phyloP scores from a whole-genome alignment of 2,329 filamentous ascomycete genomes.

The Arthrinium phaeospermum region DNA sequence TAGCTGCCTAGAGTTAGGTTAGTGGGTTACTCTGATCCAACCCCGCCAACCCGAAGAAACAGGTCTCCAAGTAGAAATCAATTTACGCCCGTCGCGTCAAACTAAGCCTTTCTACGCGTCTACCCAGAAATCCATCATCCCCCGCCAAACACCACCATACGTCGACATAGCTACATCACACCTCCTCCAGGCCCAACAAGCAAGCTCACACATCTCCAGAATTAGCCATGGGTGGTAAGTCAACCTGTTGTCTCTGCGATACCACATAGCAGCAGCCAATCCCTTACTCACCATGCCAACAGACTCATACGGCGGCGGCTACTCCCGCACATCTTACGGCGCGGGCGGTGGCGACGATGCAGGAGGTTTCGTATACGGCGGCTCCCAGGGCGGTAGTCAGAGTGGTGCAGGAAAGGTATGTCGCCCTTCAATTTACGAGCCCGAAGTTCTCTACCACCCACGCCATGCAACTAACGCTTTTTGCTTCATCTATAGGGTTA shows the following conservation, averaged over 20 bases:
- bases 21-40: background rate
- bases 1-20: background rate
- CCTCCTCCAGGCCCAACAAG: background rate
- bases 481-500: constrained; percentile 54
- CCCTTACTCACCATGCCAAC: background rate
- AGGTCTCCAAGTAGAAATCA: background rate
- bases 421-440: background rate
- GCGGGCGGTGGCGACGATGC: constrained; percentile 38
- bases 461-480: constrained; percentile 15
- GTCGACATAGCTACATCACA: background rate
- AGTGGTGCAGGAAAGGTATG: constrained; percentile 36
- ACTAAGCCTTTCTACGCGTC: constrained; percentile 12
- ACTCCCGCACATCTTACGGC: constrained; percentile 53
- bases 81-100: constrained; percentile 15
- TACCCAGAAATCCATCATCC: background rate
- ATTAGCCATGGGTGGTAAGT: constrained; percentile 2
- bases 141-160: background rate
- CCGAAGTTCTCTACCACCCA: background rate
- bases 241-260: background rate
- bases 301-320: constrained; percentile 46
- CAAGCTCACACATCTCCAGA: background rate
- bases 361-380: constrained; percentile 64
- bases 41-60: constrained; percentile 5
- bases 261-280: background rate
- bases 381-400: constrained; percentile 66